Evolutionary conservation across 768 basidiomycete species (phyloP).

Genomic region (Leccinum longicurvipes): DNA sequence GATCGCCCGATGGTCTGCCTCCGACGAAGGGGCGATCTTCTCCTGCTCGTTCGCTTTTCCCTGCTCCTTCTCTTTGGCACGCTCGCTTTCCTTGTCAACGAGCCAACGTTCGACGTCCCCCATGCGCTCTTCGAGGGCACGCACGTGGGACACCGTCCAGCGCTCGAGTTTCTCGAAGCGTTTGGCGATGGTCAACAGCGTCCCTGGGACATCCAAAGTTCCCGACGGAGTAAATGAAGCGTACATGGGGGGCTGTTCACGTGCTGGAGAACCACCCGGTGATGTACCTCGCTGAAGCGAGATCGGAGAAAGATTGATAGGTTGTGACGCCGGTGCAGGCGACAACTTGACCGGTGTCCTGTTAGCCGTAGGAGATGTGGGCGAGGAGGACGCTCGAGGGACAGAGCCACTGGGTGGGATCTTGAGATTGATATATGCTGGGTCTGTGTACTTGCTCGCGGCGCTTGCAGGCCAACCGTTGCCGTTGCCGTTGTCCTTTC

Average conservation of each 20-base stretch:
- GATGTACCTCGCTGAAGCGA: constrained; percentile 51
- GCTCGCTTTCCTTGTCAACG: constrained; percentile 76
- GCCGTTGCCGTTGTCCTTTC: constrained; percentile 29
- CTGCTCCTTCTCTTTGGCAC: constrained; percentile 41
- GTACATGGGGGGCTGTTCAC: constrained; percentile 67
- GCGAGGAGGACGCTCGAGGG: constrained; percentile 46
- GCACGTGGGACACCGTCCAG: constrained; percentile 86
- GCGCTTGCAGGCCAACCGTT: constrained; percentile 57
- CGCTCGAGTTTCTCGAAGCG: constrained; percentile 88
- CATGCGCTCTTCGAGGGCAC: constrained; percentile 89
- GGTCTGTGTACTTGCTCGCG: constrained; percentile 53
- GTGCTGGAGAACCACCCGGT: constrained; percentile 34
- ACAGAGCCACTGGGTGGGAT: constrained; percentile 46
- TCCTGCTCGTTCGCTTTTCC: constrained; percentile 5
- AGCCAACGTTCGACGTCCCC: constrained; percentile 88
- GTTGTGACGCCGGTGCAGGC: constrained; percentile 40
- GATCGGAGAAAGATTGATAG: constrained; percentile 56
- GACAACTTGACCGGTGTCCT: constrained; percentile 29
- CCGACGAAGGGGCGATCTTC: constrained; percentile 16
- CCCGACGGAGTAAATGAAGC: constrained; percentile 72
- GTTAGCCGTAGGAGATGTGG: constrained; percentile 62
- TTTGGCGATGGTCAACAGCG: constrained; percentile 65
- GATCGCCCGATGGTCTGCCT: constrained; percentile 48
- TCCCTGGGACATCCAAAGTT: constrained; percentile 69
- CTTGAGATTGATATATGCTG: constrained; percentile 55